Base-by-base conservation (phyloP, 192 early-diverging fungal genomes). In the Phlyctochytrium bullatum region DNA sequence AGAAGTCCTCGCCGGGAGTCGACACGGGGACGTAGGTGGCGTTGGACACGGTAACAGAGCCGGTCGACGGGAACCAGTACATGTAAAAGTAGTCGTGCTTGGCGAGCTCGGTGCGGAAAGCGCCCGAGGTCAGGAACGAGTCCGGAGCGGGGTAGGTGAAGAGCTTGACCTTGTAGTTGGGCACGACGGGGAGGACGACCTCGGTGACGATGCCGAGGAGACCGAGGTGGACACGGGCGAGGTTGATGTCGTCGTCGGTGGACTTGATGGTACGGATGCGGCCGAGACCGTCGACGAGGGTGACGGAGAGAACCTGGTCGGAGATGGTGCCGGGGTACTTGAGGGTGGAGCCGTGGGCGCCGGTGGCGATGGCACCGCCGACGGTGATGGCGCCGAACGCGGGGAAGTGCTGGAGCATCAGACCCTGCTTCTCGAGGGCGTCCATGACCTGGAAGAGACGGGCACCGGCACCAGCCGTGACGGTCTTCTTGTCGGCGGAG, bases 361-460 rank as follows among this genome's bases (percentile, higher is more conserved):
- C 56, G 24, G 56, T 58, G 24, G 56, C 56, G 24, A 58, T 58
- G 56, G 56, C 56, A 25, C 56, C 56, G 24, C 23, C 56, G 28
- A 58, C 56, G n/a, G 56, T 58, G 56, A 58, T 58, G 56, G 56
- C 6, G 24, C 56, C 56, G 28, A 25, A 58, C 4, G n/a, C 56
- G 32, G 47, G 34, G 23, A 58, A 25, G 56, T 29, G 23, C 56
- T 58, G 12, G 12, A 58, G 14, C 23, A 29, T 58, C 56, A 58
- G n/a, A n/a, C 56, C 56, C 24, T 25, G 28, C 6, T 6, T 12
- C 56, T 25, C 56, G 12, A 58, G n/a, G 24, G n/a, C 56, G 12
- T 58, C 23, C 6, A 65, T 58, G 47, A 65, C 32, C n/a, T 65
- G 40, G 16, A 65, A 32, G 20, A 65, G 56, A 58, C 50, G 34